These are phyloP conservation scores for Hymenoscyphus fraxineus DNA, from an alignment of 2,329 filamentous ascomycete species.

Conservation along the genomic window DNA sequence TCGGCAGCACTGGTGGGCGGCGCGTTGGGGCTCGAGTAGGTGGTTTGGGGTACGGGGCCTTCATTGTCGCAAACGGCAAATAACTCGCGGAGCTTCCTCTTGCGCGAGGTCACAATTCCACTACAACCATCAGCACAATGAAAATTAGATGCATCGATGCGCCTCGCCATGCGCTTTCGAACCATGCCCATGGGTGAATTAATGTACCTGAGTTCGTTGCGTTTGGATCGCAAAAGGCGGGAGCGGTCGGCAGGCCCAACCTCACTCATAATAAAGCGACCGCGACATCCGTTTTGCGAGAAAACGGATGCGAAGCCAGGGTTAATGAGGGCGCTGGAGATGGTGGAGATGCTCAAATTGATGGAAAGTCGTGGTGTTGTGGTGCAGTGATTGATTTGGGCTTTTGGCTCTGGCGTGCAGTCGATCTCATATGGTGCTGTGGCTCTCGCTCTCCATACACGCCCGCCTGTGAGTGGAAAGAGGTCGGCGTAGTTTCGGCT, in stretches of 20 bases:
- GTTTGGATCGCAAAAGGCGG: conserved; percentile 63
- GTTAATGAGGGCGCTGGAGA: conserved; percentile 37
- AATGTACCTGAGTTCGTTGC: conserved; percentile 58
- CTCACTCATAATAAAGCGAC: conserved; percentile 67
- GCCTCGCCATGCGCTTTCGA: conserved; percentile 25
- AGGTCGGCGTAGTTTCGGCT: not conserved
- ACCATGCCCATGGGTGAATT: conserved; percentile 15
- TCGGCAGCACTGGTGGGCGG: conserved; percentile 49
- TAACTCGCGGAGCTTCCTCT: conserved; percentile 86
- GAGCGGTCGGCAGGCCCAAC: conserved; percentile 62
- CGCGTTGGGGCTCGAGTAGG: conserved; percentile 55
- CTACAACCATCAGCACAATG: conserved; percentile 41
- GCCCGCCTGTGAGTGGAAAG: not conserved
- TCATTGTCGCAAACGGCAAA: conserved; percentile 73
- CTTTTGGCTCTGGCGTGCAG: not conserved
- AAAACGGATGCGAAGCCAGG: conserved; percentile 52
- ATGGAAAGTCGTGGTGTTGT: conserved; percentile 29
- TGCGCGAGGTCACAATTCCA: conserved; percentile 76
- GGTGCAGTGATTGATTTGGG: conserved; percentile 12
- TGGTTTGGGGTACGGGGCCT: conserved; percentile 54
- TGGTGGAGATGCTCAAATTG: conserved; percentile 24
- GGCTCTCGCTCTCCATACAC: not conserved
- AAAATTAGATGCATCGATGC: conserved; percentile 26
- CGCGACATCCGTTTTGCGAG: conserved; percentile 65
- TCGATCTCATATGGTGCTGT: not conserved